Percentiles rank a stretch among this genome's conserved stretches.
These are phyloP conservation scores for Thozetella sp. DNA, from an alignment of 495 filamentous ascomycete species.

Conservation along the genomic window DNA sequence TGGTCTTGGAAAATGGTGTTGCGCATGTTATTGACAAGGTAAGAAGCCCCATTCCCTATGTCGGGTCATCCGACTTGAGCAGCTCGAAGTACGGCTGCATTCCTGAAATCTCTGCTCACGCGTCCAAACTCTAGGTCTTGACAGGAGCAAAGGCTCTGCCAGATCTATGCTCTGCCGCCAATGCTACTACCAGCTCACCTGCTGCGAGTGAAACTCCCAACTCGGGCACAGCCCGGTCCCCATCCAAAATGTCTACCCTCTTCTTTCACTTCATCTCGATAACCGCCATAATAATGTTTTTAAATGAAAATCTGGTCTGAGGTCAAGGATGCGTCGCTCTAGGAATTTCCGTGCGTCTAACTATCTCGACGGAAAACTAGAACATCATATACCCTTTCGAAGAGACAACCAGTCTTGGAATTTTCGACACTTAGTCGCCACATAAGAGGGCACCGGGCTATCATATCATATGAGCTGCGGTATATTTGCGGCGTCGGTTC, in stretches of 20 bases:
- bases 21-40: conserved; percentile 36
- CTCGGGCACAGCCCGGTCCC: not conserved
- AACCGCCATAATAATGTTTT: not conserved
- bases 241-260: not conserved
- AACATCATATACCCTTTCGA: too few species aligned
- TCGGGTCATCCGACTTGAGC: too few species aligned
- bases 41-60: not conserved
- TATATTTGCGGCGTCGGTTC: too few species aligned
- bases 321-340: not conserved
- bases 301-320: not conserved
- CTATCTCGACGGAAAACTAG: too few species aligned
- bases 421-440: too few species aligned
- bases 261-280: not conserved
- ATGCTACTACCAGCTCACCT: not conserved
- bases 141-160: not conserved
- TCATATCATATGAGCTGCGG: too few species aligned
- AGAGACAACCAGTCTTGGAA: too few species aligned
- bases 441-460: too few species aligned
- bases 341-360: too few species aligned
- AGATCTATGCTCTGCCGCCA: not conserved
- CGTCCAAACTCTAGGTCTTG: not conserved
- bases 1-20: conserved; percentile 32
- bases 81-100: not conserved
- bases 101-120: not conserved
- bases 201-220: not conserved